Conservation (phyloP, 768 basidiomycete genomes). For the Lactarius deliciosus region DNA sequence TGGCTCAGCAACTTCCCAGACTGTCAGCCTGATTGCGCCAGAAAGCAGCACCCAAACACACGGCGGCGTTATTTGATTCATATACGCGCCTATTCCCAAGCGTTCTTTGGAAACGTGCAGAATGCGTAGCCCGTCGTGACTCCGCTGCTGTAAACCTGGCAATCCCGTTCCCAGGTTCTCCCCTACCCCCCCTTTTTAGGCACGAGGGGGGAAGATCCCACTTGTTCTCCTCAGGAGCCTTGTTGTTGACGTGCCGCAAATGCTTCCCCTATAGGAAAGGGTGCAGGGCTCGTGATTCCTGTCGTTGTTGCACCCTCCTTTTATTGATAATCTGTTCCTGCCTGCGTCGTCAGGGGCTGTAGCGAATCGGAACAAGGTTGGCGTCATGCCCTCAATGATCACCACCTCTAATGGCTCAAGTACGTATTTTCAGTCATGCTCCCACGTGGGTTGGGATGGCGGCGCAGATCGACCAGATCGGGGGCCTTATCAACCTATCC, state of each 20-base stretch:
- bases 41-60: background rate
- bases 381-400: background rate
- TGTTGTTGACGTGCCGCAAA: slow-evolving; percentile 20
- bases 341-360: slow-evolving; percentile 16
- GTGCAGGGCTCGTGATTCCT: slow-evolving; percentile 5
- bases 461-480: slow-evolving; percentile 27
- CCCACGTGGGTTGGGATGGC: slow-evolving; percentile 8
- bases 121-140: slow-evolving; percentile 19
- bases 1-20: slow-evolving; percentile 20
- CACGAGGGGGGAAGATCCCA: slow-evolving; percentile 24
- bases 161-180: slow-evolving; percentile 12
- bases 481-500: slow-evolving; percentile 27
- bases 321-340: background rate
- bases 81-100: slow-evolving; percentile 18
- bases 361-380: slow-evolving; percentile 7
- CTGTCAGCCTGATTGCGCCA: slow-evolving; percentile 27
- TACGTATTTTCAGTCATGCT: background rate
- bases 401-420: slow-evolving; percentile 1
- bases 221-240: slow-evolving; percentile 11
- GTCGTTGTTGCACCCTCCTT: background rate
- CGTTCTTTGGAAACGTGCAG: slow-evolving; percentile 24
- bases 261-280: slow-evolving; percentile 4
- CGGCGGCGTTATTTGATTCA: slow-evolving; percentile 14
- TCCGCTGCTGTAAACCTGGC: slow-evolving; percentile 13
- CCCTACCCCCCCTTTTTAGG: slow-evolving; percentile 18